These are phyloP conservation scores for Aegilops tauschii DNA, from an alignment of 176 grass and related monocot species.

Conservation along the genomic window DNA sequence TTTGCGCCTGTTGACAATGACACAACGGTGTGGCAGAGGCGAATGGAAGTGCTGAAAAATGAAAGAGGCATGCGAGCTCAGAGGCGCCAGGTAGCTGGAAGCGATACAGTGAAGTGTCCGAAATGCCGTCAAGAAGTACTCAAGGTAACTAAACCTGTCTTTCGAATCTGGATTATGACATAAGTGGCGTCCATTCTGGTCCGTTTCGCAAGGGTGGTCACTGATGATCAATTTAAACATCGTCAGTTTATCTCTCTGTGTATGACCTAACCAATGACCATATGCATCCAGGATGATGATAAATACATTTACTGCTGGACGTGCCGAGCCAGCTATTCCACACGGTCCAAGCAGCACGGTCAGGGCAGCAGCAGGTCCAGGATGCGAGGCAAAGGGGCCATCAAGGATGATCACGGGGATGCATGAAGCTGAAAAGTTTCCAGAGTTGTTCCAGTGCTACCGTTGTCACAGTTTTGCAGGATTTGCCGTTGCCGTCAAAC, in stretches of 20 bases:
- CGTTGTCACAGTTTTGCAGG: no score
- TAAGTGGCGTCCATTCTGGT: no score
- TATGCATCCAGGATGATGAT: constrained; percentile 26
- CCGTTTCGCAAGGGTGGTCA: no score
- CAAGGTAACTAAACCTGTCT: constrained; percentile 8
- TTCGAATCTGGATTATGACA: background rate
- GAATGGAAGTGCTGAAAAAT: background rate
- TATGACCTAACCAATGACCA: background rate
- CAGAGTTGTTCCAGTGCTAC: no score
- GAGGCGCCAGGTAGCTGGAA: background rate
- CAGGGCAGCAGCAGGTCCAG: no score
- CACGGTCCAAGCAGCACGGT: background rate
- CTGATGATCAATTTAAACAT: no score
- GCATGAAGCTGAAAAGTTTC: no score
- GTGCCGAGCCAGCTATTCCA: constrained; percentile 41
- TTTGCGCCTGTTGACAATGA: no score
- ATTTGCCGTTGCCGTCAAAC: no score
- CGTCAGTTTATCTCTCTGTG: background rate
- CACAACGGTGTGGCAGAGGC: background rate
- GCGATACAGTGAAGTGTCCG: constrained; percentile 4
- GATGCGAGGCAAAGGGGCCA: no score
- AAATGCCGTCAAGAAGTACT: constrained; percentile 15
- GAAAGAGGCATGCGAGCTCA: background rate
- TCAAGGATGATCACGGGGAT: no score
- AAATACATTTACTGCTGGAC: constrained; percentile 57